Percentiles rank a stretch among this genome's conserved stretches.
phyloP scores from a whole-genome alignment of 2,329 filamentous ascomycete species.

The Pseudogymnoascus sp. region DNA sequence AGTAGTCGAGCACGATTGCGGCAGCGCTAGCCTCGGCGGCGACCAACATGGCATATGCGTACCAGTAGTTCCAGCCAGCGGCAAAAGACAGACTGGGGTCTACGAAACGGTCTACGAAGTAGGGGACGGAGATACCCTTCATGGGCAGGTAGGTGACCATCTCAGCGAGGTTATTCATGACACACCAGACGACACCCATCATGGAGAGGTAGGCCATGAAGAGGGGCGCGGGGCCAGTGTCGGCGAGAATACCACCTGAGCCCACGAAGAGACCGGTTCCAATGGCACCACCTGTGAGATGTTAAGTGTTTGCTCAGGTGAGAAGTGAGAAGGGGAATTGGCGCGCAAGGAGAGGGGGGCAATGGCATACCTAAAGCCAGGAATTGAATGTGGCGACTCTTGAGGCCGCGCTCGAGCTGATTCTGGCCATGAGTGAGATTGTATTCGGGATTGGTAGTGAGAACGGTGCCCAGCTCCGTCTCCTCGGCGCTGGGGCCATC shows the following conservation, averaged over 20 bases:
- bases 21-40: constrained; percentile 52
- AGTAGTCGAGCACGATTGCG: constrained; percentile 53
- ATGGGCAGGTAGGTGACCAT: constrained; percentile 50
- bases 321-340: neutral
- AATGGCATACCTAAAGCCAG: constrained; percentile 42
- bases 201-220: constrained; percentile 60
- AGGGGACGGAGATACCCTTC: constrained; percentile 49
- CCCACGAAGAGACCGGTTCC: constrained; percentile 60
- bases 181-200: constrained; percentile 46
- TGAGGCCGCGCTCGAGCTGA: constrained; percentile 49
- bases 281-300: constrained; percentile 42
- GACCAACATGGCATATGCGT: constrained; percentile 51
- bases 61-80: constrained; percentile 35
- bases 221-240: constrained; percentile 56
- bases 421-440: constrained; percentile 30
- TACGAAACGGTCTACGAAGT: constrained; percentile 49
- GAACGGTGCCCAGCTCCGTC: constrained; percentile 10
- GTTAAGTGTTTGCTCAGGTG: constrained; percentile 12
- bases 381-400: constrained; percentile 55
- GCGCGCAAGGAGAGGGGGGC: neutral
- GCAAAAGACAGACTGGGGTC: constrained; percentile 30
- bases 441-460: constrained; percentile 28
- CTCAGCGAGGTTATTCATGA: constrained; percentile 50
- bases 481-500: constrained; percentile 11
- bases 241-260: constrained; percentile 48